Evolutionary conservation across 129 eudicot species (phyloP).

Genomic region (Flaveria linearis): DNA sequence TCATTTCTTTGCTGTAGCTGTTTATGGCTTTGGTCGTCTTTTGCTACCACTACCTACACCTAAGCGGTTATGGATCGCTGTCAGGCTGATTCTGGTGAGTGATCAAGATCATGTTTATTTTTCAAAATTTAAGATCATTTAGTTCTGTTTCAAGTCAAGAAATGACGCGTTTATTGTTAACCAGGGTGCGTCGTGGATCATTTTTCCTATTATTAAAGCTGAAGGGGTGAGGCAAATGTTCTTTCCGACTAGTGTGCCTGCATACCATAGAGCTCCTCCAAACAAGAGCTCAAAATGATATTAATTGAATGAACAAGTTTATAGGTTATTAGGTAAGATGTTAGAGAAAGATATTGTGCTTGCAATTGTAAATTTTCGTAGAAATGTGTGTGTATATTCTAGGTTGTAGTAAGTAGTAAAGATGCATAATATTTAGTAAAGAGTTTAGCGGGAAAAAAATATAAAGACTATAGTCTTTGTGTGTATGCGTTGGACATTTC

Average conservation of each 20-base stretch:
- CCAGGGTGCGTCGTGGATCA: constrained; percentile 58
- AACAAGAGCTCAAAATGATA: constrained; percentile 12
- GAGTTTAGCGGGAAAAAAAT: too few species aligned
- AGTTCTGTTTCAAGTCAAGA: neutral
- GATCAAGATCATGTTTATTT: neutral
- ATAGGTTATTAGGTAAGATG: neutral
- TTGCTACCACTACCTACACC: constrained; percentile 54
- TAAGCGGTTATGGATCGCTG: constrained; percentile 48
- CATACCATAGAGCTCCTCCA: constrained; percentile 42
- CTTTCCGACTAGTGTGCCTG: constrained; percentile 56
- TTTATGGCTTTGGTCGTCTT: constrained; percentile 56
- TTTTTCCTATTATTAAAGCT: constrained; percentile 53
- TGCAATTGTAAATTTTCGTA: constrained; percentile 12
- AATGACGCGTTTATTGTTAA: neutral
- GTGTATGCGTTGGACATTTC: too few species aligned
- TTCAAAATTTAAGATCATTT: neutral
- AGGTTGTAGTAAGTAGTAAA: constrained; percentile 3
- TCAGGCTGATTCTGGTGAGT: constrained; percentile 48
- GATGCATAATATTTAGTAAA: neutral
- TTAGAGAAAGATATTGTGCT: neutral
- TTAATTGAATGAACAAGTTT: neutral
- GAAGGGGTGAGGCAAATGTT: constrained; percentile 73
- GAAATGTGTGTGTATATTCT: neutral
- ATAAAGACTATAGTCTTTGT: too few species aligned
- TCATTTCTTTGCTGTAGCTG: constrained; percentile 59